Base-by-base conservation (phyloP, 1,139 yeast species). In the Debaryomyces udenii region DNA sequence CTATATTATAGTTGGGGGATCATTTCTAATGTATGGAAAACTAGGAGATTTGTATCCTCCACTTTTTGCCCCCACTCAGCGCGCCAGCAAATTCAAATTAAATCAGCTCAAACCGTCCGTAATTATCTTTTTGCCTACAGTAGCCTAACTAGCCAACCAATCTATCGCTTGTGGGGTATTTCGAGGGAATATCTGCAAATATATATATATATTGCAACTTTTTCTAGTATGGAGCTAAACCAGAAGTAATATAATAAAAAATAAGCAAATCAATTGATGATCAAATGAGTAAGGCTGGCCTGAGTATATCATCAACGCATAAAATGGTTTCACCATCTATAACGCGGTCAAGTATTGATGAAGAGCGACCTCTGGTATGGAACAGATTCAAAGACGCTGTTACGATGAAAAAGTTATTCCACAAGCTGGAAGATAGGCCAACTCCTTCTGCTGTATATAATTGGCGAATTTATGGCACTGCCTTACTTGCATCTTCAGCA, bases 401-500 rank as follows among this genome's bases (percentile, higher is more conserved):
- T 3, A 40, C 38, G 29, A 45, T 65, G 38, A 62, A 57, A 31
- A 65, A 62, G 36, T 46, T 65, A 38, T 61, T 66, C 37, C 66
- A 64, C 41, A 64, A 61, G 42, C 50, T 57, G 31, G 75, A 69
- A 45, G 75, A 69, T 42, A 50, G 74, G 45, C 70, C 65, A 22
- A 67, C 76, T 0, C 76, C 76, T 6, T 56, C 59, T 1, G 59
- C 59, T 39, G 74, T 69, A 3, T 70, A 70, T 50, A 70, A 70
- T 51, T 55, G 53, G 49, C 48, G 69, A 39, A 51, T 68, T 16
- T 68, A 68, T 43, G 49, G 56, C 28, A 67, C 73, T 9, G 74
- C 74, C 2, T 48, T 69, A 20, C 61, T 66, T 56, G 74, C 75
- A 1, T 65, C 74, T 3, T 67, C 70, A 18, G 64, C 68, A 9